Evolutionary conservation across 495 filamentous ascomycete species (phyloP), one percentile per base, ranked within the genome.

Genomic region (Aspergillus carlsbadensis): DNA sequence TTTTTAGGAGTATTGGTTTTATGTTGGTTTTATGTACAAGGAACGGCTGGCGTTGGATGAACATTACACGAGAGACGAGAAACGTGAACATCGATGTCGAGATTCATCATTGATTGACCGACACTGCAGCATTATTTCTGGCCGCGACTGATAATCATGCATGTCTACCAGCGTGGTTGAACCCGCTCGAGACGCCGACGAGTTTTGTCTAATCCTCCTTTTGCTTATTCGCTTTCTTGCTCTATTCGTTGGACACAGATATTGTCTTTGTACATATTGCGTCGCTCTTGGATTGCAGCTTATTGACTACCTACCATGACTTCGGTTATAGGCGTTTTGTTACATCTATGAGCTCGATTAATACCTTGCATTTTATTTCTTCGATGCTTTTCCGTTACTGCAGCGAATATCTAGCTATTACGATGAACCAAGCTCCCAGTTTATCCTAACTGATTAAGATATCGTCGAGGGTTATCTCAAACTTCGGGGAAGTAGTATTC

Each of bases 31-130:
- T 40, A 59, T 59, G 49, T 46, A 59, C 41, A 48, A 61, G 55
- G 58, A 67, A 68, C 56, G 60, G 62, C 57, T 64, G 72, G 62
- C 70, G 69, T 68, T 72, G 65, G 53, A 70, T 62, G 61, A 73
- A 73, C 69, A 69, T 70, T 52, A 62, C 70, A 63, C 59, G 69
- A 63, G 71, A 69, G 56, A 72, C 65, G 68, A 68, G 70, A 62
- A 73, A 73, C 51, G 70, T 70, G 56, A 65, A 58, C 57, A 67
- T 63, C 54, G 58, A 61, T 58, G 3, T 65, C 50, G 44, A 57
- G 52, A 59, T 54, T 53, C 26, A 41, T 57, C 21, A 41, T 57
- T 50, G 57, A 31, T 58, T 49, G 51, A 54, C 24, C 40, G 43
- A 29, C 40, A 43, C 41, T 36, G 37, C 26, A 22, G 21, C 22